Evolutionary conservation across 2,329 filamentous ascomycete genomes (phyloP).

Genomic region (Westerdykella ornata): DNA sequence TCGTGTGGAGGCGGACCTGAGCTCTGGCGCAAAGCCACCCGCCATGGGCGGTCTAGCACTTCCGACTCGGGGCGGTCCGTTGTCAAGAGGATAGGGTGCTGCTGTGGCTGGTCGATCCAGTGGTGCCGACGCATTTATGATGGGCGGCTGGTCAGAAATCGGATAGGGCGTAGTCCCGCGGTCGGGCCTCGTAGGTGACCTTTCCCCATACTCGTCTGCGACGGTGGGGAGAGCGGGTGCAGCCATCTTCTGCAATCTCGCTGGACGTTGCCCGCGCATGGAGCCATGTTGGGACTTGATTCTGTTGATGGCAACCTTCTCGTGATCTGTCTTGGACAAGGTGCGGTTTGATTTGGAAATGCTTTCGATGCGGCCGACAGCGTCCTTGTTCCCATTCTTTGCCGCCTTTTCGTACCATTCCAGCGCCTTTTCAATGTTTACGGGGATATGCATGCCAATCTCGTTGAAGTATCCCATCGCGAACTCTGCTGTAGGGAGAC

Average conservation of each 20-base stretch:
- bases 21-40: conserved; percentile 41
- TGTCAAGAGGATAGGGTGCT: conserved; percentile 66
- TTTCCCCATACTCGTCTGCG: conserved; percentile 31
- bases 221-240: conserved; percentile 37
- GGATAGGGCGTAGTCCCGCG: conserved; percentile 39
- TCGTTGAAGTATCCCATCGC: conserved; percentile 97
- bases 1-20: conserved; percentile 48
- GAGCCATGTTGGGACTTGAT: conserved; percentile 60
- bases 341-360: conserved; percentile 69
- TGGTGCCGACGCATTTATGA: conserved; percentile 46
- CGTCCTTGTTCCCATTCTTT: conserved; percentile 87
- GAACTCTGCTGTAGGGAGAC: conserved; percentile 86
- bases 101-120: conserved; percentile 47
- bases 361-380: conserved; percentile 71
- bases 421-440: conserved; percentile 72
- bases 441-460: conserved; percentile 86
- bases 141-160: conserved; percentile 39
- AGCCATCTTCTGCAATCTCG: conserved; percentile 37
- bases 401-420: conserved; percentile 88
- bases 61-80: conserved; percentile 48
- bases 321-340: conserved; percentile 84
- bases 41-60: conserved; percentile 25
- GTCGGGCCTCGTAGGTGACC: conserved; percentile 16
- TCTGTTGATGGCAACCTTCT: conserved; percentile 77
- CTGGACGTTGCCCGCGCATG: conserved; percentile 44